Evolutionary conservation across 1,284 basidiomycete species (phyloP).

Genomic region (Takashimella koratensis): DNA sequence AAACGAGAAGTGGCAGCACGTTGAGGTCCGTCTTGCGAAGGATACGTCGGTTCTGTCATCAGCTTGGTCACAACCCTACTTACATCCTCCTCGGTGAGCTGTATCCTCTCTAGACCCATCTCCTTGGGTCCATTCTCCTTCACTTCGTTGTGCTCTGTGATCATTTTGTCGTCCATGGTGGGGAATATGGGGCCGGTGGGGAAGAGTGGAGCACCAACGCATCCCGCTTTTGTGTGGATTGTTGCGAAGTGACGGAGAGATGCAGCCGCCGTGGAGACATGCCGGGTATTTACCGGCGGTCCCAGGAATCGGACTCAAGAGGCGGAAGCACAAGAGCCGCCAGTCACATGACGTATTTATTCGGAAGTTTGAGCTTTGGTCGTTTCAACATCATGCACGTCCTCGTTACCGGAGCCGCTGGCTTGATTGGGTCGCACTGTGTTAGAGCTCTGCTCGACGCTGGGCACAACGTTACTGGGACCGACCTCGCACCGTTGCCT

Average conservation of each 20-base stretch:
- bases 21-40: conserved; percentile 25
- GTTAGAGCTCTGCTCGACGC: conserved; percentile 13
- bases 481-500: not conserved
- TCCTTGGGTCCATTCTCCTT: not conserved
- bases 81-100: conserved; percentile 13
- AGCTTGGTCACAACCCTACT: not conserved
- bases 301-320: no score
- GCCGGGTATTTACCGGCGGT: no score
- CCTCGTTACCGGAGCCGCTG: conserved; percentile 41
- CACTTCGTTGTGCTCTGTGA: not conserved
- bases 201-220: not conserved
- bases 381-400: no score
- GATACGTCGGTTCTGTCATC: conserved; percentile 18
- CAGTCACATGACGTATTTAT: no score
- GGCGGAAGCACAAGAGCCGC: no score
- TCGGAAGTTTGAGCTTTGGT: no score
- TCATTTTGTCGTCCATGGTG: not conserved
- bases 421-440: conserved; percentile 40
- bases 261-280: no score
- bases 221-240: no score
- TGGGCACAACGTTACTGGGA: conserved; percentile 2
- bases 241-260: no score
- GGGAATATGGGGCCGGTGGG: not conserved
- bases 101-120: conserved; percentile 3
- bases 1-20: conserved; percentile 27